These are phyloP conservation scores for Gypsophila paniculata DNA, from an alignment of 179 eudicot genomes.

Conservation along the genomic window DNA sequence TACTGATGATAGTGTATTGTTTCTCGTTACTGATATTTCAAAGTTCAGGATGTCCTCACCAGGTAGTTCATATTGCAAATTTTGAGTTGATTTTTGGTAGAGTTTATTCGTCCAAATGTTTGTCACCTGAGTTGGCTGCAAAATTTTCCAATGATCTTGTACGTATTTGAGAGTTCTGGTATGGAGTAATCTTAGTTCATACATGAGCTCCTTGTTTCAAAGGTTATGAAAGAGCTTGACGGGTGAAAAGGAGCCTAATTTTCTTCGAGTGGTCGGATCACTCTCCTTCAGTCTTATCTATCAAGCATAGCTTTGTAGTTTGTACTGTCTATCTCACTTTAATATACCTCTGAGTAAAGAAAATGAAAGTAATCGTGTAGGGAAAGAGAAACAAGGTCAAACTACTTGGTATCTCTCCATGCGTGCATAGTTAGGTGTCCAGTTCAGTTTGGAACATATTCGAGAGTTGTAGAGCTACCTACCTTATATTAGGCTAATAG, in stretches of 20 bases:
- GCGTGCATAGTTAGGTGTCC: neutral
- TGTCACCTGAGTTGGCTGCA: neutral
- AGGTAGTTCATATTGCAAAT: neutral
- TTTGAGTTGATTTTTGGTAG: neutral
- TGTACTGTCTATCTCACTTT: neutral
- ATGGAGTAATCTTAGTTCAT: neutral
- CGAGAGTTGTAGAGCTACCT: neutral
- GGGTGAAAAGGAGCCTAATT: neutral
- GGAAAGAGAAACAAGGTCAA: neutral
- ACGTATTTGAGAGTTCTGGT: neutral
- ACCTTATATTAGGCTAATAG: neutral
- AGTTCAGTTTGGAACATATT: neutral
- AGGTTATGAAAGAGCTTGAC: neutral
- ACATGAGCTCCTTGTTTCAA: neutral
- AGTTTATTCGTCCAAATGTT: neutral
- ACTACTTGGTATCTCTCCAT: neutral
- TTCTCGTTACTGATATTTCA: neutral
- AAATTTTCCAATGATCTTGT: neutral
- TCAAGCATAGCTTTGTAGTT: neutral
- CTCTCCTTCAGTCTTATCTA: neutral
- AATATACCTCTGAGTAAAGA: neutral
- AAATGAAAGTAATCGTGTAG: neutral
- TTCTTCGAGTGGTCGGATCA: neutral
- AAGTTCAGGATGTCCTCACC: neutral
- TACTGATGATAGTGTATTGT: neutral